A percentile compares a stretch with the other conserved stretches of the same genome.
Conservation (phyloP, 257 asterid species). For the Perilla frutescens region DNA sequence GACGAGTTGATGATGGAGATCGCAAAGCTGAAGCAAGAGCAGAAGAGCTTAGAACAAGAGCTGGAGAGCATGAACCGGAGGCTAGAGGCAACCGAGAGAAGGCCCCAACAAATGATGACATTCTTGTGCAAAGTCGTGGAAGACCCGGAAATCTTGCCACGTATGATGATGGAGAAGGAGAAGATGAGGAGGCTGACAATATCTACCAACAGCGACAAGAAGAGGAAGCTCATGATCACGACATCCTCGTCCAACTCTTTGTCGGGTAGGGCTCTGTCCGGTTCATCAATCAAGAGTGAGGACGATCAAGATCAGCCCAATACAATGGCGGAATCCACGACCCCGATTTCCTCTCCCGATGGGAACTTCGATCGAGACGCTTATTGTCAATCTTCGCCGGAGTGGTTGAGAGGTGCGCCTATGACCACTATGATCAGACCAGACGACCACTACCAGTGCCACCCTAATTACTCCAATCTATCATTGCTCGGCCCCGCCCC, state of each 20-base stretch:
- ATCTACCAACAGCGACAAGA: slow-evolving; percentile 45
- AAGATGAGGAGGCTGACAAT: slow-evolving; percentile 28
- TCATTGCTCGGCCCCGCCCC: slow-evolving; percentile 35
- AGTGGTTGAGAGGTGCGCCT: slow-evolving; percentile 35
- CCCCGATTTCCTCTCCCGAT: slow-evolving; percentile 53
- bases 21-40: slow-evolving; percentile 65
- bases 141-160: slow-evolving; percentile 70
- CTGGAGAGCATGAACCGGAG: slow-evolving; percentile 72
- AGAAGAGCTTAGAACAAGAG: slow-evolving; percentile 60
- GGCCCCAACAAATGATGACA: slow-evolving; percentile 92
- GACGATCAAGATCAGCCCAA: slow-evolving; percentile 46
- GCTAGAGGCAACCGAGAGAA: slow-evolving; percentile 80
- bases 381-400: slow-evolving; percentile 43
- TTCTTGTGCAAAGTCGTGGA: slow-evolving; percentile 74
- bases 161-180: slow-evolving; percentile 63
- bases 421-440: slow-evolving; percentile 28
- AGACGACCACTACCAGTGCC: not conserved
- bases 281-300: slow-evolving; percentile 65
- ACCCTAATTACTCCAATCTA: slow-evolving; percentile 26
- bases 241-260: slow-evolving; percentile 51
- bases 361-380: slow-evolving; percentile 39
- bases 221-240: slow-evolving; percentile 42
- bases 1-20: slow-evolving; percentile 40
- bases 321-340: slow-evolving; percentile 22
- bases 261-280: slow-evolving; percentile 43